These are phyloP conservation scores for Phytophthora niederhauseri DNA, from an alignment of 352 stramenopile genomes.

Conservation along the genomic window DNA sequence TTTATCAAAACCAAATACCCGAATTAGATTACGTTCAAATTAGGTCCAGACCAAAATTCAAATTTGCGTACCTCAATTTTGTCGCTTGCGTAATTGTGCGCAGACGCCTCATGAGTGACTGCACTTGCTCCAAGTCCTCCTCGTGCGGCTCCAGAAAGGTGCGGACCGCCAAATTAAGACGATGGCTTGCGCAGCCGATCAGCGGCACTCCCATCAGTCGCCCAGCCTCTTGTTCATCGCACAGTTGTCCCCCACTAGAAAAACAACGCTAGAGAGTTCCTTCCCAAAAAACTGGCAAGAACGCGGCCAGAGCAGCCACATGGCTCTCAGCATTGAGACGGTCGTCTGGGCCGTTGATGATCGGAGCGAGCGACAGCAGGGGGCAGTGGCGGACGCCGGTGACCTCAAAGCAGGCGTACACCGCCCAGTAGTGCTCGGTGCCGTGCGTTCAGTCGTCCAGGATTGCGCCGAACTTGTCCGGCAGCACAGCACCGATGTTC, in stretches of 20 bases:
- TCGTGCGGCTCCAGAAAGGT: constrained; percentile 5
- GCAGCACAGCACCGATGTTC: background rate
- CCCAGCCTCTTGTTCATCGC: constrained; percentile 8
- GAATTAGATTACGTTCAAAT: background rate
- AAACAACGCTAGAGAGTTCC: background rate
- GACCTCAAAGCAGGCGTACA: constrained; percentile 1
- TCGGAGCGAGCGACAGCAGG: constrained; percentile 5
- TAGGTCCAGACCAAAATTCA: background rate
- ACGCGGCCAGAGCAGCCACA: constrained; percentile 1
- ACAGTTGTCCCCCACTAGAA: constrained; percentile 21
- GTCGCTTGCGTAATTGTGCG: constrained; percentile 9
- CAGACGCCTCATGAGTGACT: constrained; percentile 15
- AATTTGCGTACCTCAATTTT: constrained; percentile 13
- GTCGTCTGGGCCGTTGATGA: background rate
- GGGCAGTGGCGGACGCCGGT: background rate
- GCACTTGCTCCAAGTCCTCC: constrained; percentile 3
- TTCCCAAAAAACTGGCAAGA: constrained; percentile 16
- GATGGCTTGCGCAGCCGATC: constrained; percentile 9
- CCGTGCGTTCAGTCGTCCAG: constrained; percentile 10
- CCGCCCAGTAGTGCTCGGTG: constrained; percentile 5
- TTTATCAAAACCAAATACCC: background rate
- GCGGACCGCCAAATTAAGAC: constrained; percentile 4
- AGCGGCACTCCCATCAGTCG: background rate
- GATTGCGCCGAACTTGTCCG: background rate
- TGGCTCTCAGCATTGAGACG: constrained; percentile 3